These are phyloP conservation scores for Coniella vitis DNA, from an alignment of 2,329 filamentous ascomycete species.

Conservation along the genomic window DNA sequence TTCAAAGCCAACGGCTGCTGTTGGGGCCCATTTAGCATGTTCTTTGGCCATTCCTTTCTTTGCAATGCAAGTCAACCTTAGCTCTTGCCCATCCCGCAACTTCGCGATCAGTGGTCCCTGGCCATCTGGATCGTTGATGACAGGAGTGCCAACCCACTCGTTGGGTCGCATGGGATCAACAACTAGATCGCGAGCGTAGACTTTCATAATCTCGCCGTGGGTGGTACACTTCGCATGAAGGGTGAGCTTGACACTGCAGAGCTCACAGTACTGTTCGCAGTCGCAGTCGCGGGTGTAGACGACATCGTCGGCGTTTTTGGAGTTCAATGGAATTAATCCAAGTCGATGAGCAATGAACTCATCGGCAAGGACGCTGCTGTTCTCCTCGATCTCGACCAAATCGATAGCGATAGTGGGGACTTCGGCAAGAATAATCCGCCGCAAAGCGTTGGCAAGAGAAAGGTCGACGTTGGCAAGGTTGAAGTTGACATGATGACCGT, in stretches of 20 bases:
- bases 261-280: conserved; percentile 90
- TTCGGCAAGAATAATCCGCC: conserved; percentile 85
- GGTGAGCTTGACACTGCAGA: conserved; percentile 78
- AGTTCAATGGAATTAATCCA: conserved; percentile 81
- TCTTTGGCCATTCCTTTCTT: conserved; percentile 99
- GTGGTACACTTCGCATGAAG: conserved; percentile 80
- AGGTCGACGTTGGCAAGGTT: conserved; percentile 84
- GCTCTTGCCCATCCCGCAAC: conserved; percentile 79
- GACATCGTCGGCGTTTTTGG: conserved; percentile 74
- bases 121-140: conserved; percentile 76
- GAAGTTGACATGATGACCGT: conserved; percentile 79
- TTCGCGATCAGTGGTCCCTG: conserved; percentile 85
- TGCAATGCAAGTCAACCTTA: conserved; percentile 85
- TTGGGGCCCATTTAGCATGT: conserved; percentile 96
- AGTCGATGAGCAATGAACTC: conserved; percentile 93
- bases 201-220: conserved; percentile 77
- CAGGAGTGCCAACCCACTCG: conserved; percentile 68
- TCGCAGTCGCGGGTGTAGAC: conserved; percentile 91
- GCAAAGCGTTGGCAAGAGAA: conserved; percentile 85
- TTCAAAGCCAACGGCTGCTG: conserved; percentile 88
- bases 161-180: conserved; percentile 65
- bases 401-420: conserved; percentile 94
- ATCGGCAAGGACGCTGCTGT: conserved; percentile 93
- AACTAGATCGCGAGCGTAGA: conserved; percentile 84
- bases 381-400: conserved; percentile 83